phyloP scores from a whole-genome alignment of 2,329 filamentous ascomycete species.

The Penicillium sp. region DNA sequence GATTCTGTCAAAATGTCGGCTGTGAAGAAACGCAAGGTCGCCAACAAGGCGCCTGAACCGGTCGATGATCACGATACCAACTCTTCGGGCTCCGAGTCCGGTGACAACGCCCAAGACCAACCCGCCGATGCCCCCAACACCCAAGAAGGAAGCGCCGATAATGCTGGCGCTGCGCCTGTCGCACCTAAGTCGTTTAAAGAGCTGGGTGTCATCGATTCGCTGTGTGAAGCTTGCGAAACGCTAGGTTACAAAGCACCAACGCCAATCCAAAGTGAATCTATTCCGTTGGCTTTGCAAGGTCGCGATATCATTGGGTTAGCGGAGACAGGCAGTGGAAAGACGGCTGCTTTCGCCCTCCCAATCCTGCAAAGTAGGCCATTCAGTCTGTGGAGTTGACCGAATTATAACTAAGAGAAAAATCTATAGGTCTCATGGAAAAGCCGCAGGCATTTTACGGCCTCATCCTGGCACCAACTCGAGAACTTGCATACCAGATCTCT shows the following conservation, averaged over 20 bases:
- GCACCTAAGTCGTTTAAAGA: slow-evolving; percentile 48
- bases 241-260: slow-evolving; percentile 82
- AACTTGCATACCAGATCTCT: slow-evolving; percentile 86
- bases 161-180: background rate
- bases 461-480: slow-evolving; percentile 84
- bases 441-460: slow-evolving; percentile 83
- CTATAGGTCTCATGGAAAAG: slow-evolving; percentile 68
- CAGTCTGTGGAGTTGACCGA: background rate
- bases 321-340: slow-evolving; percentile 94
- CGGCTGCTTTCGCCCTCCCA: slow-evolving; percentile 86
- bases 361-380: slow-evolving; percentile 62
- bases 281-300: slow-evolving; percentile 71
- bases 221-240: slow-evolving; percentile 80
- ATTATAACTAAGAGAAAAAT: slow-evolving; percentile 3
- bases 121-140: slow-evolving; percentile 3
- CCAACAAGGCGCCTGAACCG: slow-evolving; percentile 20
- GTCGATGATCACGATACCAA: slow-evolving; percentile 21
- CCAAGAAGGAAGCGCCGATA: background rate
- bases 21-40: slow-evolving; percentile 40
- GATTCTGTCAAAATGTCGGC: slow-evolving; percentile 30
- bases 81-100: slow-evolving; percentile 18
- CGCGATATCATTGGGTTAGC: slow-evolving; percentile 89
- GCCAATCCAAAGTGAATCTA: slow-evolving; percentile 79
- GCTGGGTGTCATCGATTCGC: slow-evolving; percentile 70
- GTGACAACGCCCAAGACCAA: slow-evolving; percentile 7